Percentiles rank a stretch among this genome's conserved stretches.
These are phyloP conservation scores for Trypanosomatidae sp. DNA, from an alignment of 208 protist genomes.

Conservation along the genomic window DNA sequence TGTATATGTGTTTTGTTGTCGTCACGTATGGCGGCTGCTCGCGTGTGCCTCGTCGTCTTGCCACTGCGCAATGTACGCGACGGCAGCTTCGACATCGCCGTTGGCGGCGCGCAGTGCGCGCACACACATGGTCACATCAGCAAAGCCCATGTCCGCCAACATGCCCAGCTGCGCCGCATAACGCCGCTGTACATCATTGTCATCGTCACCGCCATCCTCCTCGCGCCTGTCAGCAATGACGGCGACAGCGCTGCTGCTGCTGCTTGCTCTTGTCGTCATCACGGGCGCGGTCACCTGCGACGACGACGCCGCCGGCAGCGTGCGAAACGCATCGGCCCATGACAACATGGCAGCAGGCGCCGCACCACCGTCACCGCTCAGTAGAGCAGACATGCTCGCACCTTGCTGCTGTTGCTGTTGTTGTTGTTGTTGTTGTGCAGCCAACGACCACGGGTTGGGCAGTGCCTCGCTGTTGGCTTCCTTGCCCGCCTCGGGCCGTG, in stretches of 20 bases:
- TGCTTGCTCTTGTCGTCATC: background rate
- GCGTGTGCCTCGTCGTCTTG: background rate
- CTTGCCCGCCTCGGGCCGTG: slow-evolving; percentile 25
- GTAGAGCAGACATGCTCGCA: background rate
- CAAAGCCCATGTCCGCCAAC: slow-evolving; percentile 71
- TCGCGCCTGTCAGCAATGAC: background rate
- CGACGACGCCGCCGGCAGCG: too few relatives aligned
- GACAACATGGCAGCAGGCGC: background rate
- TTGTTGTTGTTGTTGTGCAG: background rate
- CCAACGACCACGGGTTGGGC: slow-evolving; percentile 30
- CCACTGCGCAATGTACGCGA: slow-evolving; percentile 51
- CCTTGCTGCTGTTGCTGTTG: too few relatives aligned
- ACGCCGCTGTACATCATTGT: background rate
- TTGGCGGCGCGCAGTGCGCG: slow-evolving; percentile 21
- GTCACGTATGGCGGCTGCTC: background rate
- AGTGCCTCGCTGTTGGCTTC: slow-evolving; percentile 42
- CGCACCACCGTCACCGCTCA: background rate
- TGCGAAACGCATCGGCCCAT: too few relatives aligned
- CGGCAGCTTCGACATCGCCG: slow-evolving; percentile 60
- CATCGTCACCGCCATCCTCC: background rate
- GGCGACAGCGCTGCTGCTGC: background rate
- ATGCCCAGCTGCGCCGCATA: slow-evolving; percentile 11
- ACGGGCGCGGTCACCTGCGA: too few relatives aligned
- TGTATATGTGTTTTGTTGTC: background rate
- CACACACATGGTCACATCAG: slow-evolving; percentile 33